Conservation (phyloP, 1,284 basidiomycete species). For the Limonomyces culmigenus region DNA sequence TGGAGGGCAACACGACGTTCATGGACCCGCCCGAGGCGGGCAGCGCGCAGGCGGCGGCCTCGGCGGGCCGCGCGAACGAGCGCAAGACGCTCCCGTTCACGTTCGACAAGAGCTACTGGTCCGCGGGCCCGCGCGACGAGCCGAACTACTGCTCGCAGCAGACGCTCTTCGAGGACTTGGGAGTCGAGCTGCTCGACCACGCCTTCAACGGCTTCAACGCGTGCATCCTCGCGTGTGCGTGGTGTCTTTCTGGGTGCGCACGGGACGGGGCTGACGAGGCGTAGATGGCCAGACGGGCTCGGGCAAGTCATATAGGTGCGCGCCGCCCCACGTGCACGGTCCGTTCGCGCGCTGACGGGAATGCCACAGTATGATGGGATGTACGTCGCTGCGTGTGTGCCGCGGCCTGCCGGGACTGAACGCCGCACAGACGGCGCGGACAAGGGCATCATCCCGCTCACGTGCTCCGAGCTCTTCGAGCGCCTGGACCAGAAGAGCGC, state of each 20-base stretch:
- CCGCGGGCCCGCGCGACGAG: constrained; percentile 76
- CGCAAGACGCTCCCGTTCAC: constrained; percentile 80
- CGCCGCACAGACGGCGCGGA: constrained; percentile 68
- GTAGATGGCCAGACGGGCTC: constrained; percentile 36
- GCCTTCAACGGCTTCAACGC: constrained; percentile 96
- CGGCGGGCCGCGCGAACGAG: constrained; percentile 67
- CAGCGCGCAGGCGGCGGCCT: constrained; percentile 33
- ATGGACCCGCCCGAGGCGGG: constrained; percentile 78
- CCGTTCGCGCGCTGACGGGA: not conserved
- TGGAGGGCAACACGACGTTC: constrained; percentile 84
- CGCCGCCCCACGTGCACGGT: constrained; percentile 4
- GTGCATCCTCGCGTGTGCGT: constrained; percentile 93
- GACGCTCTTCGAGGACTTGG: constrained; percentile 89
- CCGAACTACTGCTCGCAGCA: constrained; percentile 83
- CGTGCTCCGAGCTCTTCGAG: constrained; percentile 83
- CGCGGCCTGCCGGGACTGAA: constrained; percentile 6
- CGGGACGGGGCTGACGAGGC: constrained; percentile 1
- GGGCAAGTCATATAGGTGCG: constrained; percentile 78
- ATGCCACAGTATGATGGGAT: constrained; percentile 86
- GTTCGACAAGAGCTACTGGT: constrained; percentile 96
- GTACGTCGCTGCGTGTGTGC: constrained; percentile 31
- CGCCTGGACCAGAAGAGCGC: constrained; percentile 58
- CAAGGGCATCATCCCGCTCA: constrained; percentile 95
- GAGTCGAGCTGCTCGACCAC: constrained; percentile 88
- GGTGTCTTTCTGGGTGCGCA: constrained; percentile 1